These are phyloP conservation scores for Metschnikowia kunwiensis DNA, from an alignment of 805 yeast genomes.

Conservation along the genomic window DNA sequence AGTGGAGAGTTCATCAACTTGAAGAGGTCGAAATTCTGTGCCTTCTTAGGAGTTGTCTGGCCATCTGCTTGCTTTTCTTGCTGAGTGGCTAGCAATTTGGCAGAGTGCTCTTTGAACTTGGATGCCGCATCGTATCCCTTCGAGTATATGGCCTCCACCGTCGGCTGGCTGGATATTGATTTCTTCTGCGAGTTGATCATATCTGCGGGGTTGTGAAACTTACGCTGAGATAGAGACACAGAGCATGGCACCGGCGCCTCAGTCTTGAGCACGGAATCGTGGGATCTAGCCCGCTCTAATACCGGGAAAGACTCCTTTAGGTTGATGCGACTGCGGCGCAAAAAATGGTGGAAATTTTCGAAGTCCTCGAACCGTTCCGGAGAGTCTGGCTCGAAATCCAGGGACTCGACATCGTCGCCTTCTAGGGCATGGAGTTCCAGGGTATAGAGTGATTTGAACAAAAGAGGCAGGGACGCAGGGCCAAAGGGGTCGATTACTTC, in stretches of 20 bases:
- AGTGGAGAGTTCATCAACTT: constrained; percentile 19
- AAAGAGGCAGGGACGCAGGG: constrained; percentile 9
- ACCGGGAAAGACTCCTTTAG: constrained; percentile 30
- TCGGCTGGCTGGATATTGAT: constrained; percentile 20
- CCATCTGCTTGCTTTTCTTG: background rate
- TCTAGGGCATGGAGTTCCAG: background rate
- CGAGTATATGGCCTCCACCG: constrained; percentile 32
- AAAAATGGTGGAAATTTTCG: constrained; percentile 25
- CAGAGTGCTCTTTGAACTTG: constrained; percentile 18
- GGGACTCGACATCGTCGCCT: constrained; percentile 4
- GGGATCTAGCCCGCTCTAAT: constrained; percentile 25
- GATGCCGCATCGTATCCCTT: constrained; percentile 11
- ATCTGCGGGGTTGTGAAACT: constrained; percentile 39
- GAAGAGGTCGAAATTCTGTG: constrained; percentile 22
- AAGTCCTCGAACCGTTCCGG: constrained; percentile 15
- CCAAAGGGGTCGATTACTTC: background rate
- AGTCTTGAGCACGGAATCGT: constrained; percentile 25
- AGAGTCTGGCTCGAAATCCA: constrained; percentile 5
- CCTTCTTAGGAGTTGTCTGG: constrained; percentile 12
- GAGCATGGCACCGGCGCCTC: constrained; percentile 3
- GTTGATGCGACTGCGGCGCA: constrained; percentile 34
- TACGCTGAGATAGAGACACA: constrained; percentile 8
- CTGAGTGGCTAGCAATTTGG: constrained; percentile 14
- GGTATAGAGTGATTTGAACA: constrained; percentile 4
- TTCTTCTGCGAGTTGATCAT: constrained; percentile 18